These are phyloP conservation scores for Rhizomucor miehei DNA, from an alignment of 371 early-diverging fungal genomes.

Conservation along the genomic window DNA sequence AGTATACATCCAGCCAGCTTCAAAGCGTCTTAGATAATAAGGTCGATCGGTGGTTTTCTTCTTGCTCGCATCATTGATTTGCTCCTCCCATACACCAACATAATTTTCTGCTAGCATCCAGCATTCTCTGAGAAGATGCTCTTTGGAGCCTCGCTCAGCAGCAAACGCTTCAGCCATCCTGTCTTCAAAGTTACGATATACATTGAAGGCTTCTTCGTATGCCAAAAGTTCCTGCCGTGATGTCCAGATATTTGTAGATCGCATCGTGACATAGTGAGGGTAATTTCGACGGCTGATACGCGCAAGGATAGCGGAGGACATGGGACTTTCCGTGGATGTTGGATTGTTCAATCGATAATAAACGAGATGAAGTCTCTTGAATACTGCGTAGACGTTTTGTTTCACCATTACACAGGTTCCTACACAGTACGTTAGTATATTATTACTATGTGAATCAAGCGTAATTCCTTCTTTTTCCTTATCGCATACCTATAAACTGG, in stretches of 20 bases:
- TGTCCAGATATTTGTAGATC: constrained; percentile 53
- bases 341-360: constrained; percentile 40
- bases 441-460: not conserved
- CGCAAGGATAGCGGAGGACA: constrained; percentile 55
- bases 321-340: constrained; percentile 25
- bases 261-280: constrained; percentile 48
- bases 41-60: constrained; percentile 10
- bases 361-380: constrained; percentile 51
- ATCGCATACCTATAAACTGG: not conserved
- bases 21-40: constrained; percentile 49
- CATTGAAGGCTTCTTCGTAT: constrained; percentile 52
- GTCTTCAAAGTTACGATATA: constrained; percentile 31
- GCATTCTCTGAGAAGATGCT: constrained; percentile 4
- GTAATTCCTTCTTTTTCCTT: not conserved
- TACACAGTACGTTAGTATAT: not conserved
- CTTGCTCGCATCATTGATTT: constrained; percentile 18
- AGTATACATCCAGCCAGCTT: constrained; percentile 65
- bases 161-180: constrained; percentile 19
- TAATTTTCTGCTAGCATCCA: constrained; percentile 39
- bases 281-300: constrained; percentile 55
- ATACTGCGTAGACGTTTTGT: constrained; percentile 19
- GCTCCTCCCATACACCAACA: constrained; percentile 43
- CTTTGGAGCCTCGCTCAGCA: constrained; percentile 12
- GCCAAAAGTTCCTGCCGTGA: constrained; percentile 49
- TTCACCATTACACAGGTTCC: constrained; percentile 42